Evolutionary conservation across 805 yeast species (phyloP), one percentile per base, ranked within the genome.

Genomic region (Metschnikowia proteae): DNA sequence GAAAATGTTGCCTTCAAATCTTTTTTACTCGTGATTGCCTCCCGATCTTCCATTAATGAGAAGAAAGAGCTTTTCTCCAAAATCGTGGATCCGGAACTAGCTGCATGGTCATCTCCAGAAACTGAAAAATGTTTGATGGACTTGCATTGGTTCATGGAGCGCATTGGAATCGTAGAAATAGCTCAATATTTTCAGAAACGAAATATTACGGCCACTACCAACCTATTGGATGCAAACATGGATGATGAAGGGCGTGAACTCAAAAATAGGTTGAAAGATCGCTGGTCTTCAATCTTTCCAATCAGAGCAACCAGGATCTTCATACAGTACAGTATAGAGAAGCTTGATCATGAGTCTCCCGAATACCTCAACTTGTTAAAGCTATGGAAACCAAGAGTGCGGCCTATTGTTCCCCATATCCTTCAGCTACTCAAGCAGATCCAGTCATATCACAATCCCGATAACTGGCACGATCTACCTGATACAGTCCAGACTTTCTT

Each of bases 71-170:
- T 90, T 51, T 95, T 94, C 66, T 78, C 88, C 22, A 78, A 82
- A 39, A 86, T 95, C 49, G 99, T 95, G 1, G 99, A 94, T 63
- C 96, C 97, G 0, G 97, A 94, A 55, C 72, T 95, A 43, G 70
- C 78, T 9, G 91, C 96, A 0, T 94, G 99, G 99, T 84, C 92
- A 0, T 90, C 91, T 40, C 92, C 90, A 22, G 83, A 81, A 8
- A 92, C 97, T 0, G 90, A 88, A 53, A 89, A 89, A 61, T 97
- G 97, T 0, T 71, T 94, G 28, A 73, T 84, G 60, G 96, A 92
- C 61, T 74, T 95, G 39, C 96, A 89, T 52, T 94, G 98, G 98
- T 94, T 94, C 59, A 92, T 94, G 98, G 98, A 91, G 67, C 79
- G 97, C 59, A 78, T 95, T 45, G 99, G 99, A 2, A 88, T 94